phyloP scores from a whole-genome alignment of 2,329 filamentous ascomycete species.

The Dothidotthia symphoricarpi region DNA sequence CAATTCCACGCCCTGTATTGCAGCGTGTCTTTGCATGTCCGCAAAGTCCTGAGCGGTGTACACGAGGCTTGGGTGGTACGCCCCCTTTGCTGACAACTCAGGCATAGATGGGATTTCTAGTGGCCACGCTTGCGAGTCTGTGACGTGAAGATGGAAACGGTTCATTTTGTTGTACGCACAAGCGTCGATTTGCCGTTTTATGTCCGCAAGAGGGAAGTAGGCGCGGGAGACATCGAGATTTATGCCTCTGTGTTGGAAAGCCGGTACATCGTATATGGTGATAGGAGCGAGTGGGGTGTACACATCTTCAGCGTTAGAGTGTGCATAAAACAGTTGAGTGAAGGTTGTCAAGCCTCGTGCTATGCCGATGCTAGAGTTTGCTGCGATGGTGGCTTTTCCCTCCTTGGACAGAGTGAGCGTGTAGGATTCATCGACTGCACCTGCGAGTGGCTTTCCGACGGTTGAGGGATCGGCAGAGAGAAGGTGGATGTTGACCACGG shows the following conservation, averaged over 20 bases:
- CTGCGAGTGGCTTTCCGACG: constrained; percentile 61
- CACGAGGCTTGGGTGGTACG: constrained; percentile 65
- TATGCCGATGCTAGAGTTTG: constrained; percentile 66
- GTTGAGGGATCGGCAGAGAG: constrained; percentile 53
- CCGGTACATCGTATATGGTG: constrained; percentile 68
- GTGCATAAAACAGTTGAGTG: constrained; percentile 74
- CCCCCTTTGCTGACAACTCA: constrained; percentile 68
- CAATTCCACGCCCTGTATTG: constrained; percentile 66
- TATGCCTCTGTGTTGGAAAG: constrained; percentile 74
- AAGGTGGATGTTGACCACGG: constrained; percentile 62
- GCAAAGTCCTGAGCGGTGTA: constrained; percentile 67
- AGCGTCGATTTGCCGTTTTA: constrained; percentile 74
- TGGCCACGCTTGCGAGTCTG: constrained; percentile 83
- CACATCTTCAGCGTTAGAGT: constrained; percentile 54
- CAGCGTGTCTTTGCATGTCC: constrained; percentile 68
- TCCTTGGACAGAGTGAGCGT: constrained; percentile 58
- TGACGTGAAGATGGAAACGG: constrained; percentile 75
- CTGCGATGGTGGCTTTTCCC: constrained; percentile 63
- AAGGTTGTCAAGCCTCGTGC: constrained; percentile 74
- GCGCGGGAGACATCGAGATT: constrained; percentile 76
- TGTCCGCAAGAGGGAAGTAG: constrained; percentile 65
- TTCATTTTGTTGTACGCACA: constrained; percentile 81
- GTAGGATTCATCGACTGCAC: constrained; percentile 74
- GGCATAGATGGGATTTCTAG: constrained; percentile 75
- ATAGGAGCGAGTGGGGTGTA: constrained; percentile 74